These are phyloP conservation scores for Priceomyces castillae DNA, from an alignment of 805 yeast species.

Conservation along the genomic window DNA sequence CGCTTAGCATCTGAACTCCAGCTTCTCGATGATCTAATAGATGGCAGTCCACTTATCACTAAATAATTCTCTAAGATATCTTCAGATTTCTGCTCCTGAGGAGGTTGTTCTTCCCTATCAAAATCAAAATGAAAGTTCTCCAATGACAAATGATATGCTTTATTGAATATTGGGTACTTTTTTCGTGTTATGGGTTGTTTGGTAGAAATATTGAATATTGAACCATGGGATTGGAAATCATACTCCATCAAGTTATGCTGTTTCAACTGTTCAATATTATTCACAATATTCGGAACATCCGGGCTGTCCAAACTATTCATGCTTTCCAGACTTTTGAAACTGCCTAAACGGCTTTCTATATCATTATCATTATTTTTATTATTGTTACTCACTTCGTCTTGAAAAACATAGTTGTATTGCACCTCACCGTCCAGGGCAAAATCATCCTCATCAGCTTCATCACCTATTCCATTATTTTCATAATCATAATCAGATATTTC, in stretches of 20 bases:
- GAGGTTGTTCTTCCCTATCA: not conserved
- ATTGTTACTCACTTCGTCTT: conserved; percentile 8
- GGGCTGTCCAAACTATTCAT: no score
- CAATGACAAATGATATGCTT: conserved; percentile 29
- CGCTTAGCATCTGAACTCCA: not conserved
- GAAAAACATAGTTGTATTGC: conserved; percentile 14
- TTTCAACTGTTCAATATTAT: no score
- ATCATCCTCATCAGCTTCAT: conserved; percentile 12
- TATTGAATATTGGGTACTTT: conserved; percentile 13
- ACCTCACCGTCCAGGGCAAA: conserved; percentile 7
- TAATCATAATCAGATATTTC: conserved; percentile 39
- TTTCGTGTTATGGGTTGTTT: not conserved
- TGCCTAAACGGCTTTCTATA: no score
- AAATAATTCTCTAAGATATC: conserved; percentile 39
- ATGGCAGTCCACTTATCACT: conserved; percentile 22
- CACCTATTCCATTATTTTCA: conserved; percentile 41
- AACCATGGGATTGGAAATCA: no score
- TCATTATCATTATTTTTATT: no score
- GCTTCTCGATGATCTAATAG: conserved; percentile 4
- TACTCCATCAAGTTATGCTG: no score
- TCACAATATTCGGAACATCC: no score
- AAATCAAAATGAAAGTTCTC: conserved; percentile 14
- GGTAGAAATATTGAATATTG: no score
- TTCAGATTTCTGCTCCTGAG: conserved; percentile 14
- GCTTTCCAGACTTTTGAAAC: no score